These are phyloP conservation scores for Pseudogymnoascus sp. DNA, from an alignment of 2,329 filamentous ascomycete genomes.

Conservation along the genomic window DNA sequence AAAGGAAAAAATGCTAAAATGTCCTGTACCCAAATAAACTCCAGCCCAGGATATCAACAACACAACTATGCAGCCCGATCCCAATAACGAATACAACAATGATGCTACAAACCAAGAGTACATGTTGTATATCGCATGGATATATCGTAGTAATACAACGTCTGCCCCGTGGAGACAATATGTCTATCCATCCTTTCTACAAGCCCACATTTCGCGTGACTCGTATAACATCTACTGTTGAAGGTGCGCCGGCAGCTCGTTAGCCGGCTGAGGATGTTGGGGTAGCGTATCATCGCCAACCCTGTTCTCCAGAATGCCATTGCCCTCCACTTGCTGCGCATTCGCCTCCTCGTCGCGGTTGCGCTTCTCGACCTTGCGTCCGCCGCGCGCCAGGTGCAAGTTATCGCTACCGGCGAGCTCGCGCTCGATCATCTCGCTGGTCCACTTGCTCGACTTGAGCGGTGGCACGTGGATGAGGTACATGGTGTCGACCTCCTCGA, in stretches of 20 bases:
- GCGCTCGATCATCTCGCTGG: slow-evolving; percentile 5
- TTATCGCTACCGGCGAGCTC: neutral
- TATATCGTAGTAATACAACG: neutral
- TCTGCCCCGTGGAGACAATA: neutral
- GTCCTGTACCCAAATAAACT: slow-evolving; percentile 3
- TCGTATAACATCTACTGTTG: neutral
- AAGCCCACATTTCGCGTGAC: neutral
- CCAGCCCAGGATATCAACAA: slow-evolving; percentile 6
- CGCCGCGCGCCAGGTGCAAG: neutral
- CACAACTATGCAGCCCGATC: neutral
- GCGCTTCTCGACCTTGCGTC: slow-evolving; percentile 6
- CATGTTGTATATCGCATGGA: neutral
- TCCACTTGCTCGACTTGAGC: slow-evolving; percentile 26
- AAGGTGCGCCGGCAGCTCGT: neutral
- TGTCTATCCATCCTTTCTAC: neutral
- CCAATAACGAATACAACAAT: neutral
- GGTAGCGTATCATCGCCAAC: neutral
- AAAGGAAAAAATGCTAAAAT: neutral
- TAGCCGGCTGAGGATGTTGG: neutral
- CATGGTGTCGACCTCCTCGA: slow-evolving; percentile 21
- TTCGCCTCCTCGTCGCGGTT: slow-evolving; percentile 1
- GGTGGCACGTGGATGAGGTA: slow-evolving; percentile 32
- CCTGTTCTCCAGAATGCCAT: neutral
- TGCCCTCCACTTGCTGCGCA: slow-evolving; percentile 3
- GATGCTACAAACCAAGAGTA: neutral